phyloP scores from a whole-genome alignment of 202 grass and related monocot species.

The Musa balbisiana region DNA sequence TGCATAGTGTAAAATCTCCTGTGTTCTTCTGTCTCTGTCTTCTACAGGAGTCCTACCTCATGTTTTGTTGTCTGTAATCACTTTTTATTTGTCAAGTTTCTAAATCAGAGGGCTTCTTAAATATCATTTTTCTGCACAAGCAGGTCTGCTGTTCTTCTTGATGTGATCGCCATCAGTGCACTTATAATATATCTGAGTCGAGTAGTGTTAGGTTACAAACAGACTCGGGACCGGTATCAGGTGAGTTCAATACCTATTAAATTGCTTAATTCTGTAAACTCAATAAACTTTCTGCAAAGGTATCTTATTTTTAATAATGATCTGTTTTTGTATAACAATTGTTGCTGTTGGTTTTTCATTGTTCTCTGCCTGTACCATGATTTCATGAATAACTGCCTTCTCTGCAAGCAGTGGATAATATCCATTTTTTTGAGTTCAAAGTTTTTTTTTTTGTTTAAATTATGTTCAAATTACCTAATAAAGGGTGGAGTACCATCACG shows the following conservation, averaged over 20 bases:
- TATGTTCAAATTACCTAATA: no score
- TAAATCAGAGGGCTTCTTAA: neutral
- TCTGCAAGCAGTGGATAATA: no score
- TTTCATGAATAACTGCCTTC: no score
- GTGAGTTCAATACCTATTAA: slow-evolving; percentile 19
- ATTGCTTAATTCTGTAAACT: slow-evolving; percentile 7
- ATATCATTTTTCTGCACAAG: neutral
- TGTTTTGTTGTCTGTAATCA: neutral
- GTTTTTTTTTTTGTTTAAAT: no score
- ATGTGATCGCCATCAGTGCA: slow-evolving; percentile 62
- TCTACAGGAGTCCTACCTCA: neutral
- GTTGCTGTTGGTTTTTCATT: no score
- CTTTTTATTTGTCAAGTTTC: neutral
- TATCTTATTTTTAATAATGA: neutral
- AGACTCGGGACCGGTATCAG: slow-evolving; percentile 85
- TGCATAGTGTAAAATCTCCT: neutral
- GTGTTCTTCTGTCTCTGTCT: neutral
- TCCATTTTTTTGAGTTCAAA: no score
- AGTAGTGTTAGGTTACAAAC: slow-evolving; percentile 84
- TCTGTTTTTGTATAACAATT: no score
- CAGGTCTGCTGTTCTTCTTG: slow-evolving; percentile 87
- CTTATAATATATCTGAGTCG: slow-evolving; percentile 65
- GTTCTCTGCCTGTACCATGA: no score
- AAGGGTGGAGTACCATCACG: no score
- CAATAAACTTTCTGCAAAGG: neutral